Evolutionary conservation across 768 basidiomycete genomes (phyloP).

Genomic region (Galerina marginata): DNA sequence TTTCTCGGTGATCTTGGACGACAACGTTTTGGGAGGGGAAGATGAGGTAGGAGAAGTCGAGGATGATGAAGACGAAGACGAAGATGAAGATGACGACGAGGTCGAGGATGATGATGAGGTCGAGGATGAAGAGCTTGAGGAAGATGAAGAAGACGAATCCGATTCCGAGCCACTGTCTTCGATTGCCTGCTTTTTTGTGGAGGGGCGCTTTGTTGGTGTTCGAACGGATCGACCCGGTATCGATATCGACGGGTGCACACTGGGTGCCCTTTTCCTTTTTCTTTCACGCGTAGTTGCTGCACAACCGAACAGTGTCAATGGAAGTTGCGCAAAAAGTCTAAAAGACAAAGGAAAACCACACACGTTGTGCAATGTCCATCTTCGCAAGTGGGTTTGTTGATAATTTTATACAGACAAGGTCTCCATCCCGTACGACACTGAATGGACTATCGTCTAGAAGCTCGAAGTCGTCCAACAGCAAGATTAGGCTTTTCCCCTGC

Average conservation of each 20-base stretch:
- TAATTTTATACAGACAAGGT: slow-evolving; percentile 45
- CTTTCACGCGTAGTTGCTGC: slow-evolving; percentile 12
- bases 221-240: not conserved
- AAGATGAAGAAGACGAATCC: slow-evolving; percentile 24
- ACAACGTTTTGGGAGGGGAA: slow-evolving; percentile 28
- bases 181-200: slow-evolving; percentile 1
- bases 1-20: slow-evolving; percentile 25
- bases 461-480: slow-evolving; percentile 54
- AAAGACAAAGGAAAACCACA: not conserved
- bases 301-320: not conserved
- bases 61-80: slow-evolving; percentile 23
- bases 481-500: slow-evolving; percentile 26
- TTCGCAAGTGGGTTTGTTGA: slow-evolving; percentile 1
- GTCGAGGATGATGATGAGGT: slow-evolving; percentile 30
- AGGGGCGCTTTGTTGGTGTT: not conserved
- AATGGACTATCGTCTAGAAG: slow-evolving; percentile 46
- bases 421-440: slow-evolving; percentile 52
- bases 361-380: slow-evolving; percentile 7
- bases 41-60: slow-evolving; percentile 23
- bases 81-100: slow-evolving; percentile 23
- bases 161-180: slow-evolving; percentile 17
- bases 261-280: slow-evolving; percentile 32
- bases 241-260: not conserved
- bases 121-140: slow-evolving; percentile 27
- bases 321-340: not conserved